These are phyloP conservation scores for Poa pratensis DNA, from an alignment of 176 grass and related monocot species.

Conservation along the genomic window DNA sequence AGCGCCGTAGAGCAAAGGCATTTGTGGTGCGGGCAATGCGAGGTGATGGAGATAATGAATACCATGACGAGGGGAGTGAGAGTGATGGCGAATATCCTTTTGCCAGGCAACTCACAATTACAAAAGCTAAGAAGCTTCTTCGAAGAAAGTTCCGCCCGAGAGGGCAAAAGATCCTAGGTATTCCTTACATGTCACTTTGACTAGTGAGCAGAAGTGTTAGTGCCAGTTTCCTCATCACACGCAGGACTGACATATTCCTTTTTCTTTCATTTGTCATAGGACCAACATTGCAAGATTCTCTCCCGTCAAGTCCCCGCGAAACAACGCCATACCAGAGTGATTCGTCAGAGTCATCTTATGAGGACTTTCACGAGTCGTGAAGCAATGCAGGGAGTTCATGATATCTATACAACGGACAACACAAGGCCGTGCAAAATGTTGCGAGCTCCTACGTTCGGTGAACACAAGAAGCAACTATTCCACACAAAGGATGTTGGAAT, in stretches of 20 bases:
- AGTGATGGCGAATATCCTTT: slow-evolving; percentile 89
- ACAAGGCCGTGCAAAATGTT: neutral
- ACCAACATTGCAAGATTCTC: slow-evolving; percentile 33
- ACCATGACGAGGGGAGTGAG: slow-evolving; percentile 89
- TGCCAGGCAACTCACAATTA: slow-evolving; percentile 88
- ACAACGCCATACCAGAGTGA: slow-evolving; percentile 87
- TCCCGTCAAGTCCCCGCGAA: slow-evolving; percentile 27
- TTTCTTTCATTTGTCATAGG: slow-evolving; percentile 20
- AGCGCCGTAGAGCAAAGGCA: slow-evolving; percentile 91
- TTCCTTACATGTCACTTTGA: slow-evolving; percentile 13
- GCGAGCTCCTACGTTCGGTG: neutral
- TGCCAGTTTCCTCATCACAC: neutral
- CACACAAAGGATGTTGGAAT: neutral
- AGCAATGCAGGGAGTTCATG: neutral
- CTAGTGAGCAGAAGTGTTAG: neutral
- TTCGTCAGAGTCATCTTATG: slow-evolving; percentile 87
- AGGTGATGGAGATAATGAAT: slow-evolving; percentile 85
- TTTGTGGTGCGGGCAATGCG: slow-evolving; percentile 81
- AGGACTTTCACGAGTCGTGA: slow-evolving; percentile 85
- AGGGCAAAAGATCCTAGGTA: slow-evolving; percentile 86
- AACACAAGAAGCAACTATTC: slow-evolving; percentile 20
- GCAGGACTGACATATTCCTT: neutral
- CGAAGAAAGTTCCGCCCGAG: slow-evolving; percentile 84
- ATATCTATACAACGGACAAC: neutral
- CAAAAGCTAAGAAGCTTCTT: slow-evolving; percentile 87